Evolutionary conservation across 2,329 filamentous ascomycete species (phyloP).

Genomic region (Coniochaeta sp.): DNA sequence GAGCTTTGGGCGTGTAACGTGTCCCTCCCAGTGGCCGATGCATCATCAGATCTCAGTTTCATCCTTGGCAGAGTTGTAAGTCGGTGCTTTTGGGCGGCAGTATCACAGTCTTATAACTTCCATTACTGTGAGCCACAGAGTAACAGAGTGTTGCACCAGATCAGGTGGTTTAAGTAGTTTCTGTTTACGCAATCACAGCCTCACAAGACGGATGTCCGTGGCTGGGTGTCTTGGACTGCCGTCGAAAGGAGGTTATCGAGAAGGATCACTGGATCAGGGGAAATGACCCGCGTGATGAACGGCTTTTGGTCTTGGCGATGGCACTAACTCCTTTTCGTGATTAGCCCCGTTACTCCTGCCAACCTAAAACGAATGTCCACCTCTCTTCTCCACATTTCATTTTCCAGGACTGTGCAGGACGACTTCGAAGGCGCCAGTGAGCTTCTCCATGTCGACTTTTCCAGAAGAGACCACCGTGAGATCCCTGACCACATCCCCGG

Average conservation of each 20-base stretch:
- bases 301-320: background rate
- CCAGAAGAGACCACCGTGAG: background rate
- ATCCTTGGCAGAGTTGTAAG: background rate
- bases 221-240: background rate
- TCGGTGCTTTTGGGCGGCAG: no score
- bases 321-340: background rate
- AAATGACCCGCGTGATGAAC: background rate
- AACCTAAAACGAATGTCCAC: background rate
- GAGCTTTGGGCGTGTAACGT: background rate
- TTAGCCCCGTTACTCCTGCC: background rate
- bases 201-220: background rate
- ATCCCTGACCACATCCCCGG: background rate
- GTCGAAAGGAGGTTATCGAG: background rate
- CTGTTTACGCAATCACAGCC: background rate
- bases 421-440: conserved; percentile 2
- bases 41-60: background rate
- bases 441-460: background rate
- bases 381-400: conserved; percentile 1
- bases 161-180: background rate
- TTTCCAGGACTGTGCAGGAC: conserved; percentile 4
- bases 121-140: background rate
- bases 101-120: no score
- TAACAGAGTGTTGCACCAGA: background rate
- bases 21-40: background rate
- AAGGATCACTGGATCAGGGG: background rate